phyloP scores from a whole-genome alignment of 2,329 filamentous ascomycete genomes.

The Penicillium concentricum region DNA sequence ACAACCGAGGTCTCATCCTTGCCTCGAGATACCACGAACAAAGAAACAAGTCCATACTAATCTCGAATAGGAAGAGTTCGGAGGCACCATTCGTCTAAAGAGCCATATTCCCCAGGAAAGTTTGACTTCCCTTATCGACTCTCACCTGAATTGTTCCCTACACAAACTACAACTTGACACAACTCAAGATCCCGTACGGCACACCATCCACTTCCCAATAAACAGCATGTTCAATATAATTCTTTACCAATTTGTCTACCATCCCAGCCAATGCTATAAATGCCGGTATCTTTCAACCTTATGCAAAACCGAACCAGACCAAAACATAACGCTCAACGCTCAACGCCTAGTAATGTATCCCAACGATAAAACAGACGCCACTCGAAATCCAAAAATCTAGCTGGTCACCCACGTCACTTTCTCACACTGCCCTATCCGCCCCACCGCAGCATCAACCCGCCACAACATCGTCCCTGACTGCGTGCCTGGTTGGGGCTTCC shows the following conservation, averaged over 20 bases:
- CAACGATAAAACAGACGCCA: background rate
- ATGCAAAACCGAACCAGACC: background rate
- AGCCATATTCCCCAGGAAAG: background rate
- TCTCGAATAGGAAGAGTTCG: background rate
- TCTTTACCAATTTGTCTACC: background rate
- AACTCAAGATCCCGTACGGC: background rate
- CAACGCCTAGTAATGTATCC: background rate
- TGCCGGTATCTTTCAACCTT: background rate
- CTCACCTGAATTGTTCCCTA: too few species aligned
- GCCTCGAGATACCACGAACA: background rate
- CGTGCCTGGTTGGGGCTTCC: constrained; percentile 11
- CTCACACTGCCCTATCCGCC: constrained; percentile 10
- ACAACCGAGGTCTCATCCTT: background rate
- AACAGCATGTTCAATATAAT: background rate
- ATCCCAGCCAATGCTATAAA: background rate
- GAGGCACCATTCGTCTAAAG: background rate
- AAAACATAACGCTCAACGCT: background rate
- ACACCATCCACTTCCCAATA: background rate
- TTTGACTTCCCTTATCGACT: background rate
- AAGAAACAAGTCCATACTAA: background rate
- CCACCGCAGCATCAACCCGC: constrained; percentile 19
- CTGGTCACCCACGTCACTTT: constrained; percentile 12
- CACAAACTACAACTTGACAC: background rate
- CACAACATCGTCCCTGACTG: constrained; percentile 24
- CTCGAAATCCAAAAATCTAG: background rate